phyloP scores from a whole-genome alignment of 2,329 filamentous ascomycete genomes.

The Diaporthe longicolla region DNA sequence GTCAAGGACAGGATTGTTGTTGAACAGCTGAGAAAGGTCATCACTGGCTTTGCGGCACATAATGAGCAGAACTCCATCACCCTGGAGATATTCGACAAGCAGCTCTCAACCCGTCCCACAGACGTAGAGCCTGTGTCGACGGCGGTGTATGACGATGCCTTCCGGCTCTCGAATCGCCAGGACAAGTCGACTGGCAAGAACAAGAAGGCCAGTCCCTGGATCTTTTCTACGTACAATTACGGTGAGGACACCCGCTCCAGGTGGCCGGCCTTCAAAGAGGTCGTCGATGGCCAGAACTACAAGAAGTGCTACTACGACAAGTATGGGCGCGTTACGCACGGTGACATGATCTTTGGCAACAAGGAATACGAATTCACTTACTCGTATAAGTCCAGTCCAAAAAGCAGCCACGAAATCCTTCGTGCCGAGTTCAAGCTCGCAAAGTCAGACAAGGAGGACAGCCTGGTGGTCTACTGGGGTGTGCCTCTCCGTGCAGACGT shows the following conservation, averaged over 20 bases:
- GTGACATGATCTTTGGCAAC: conserved; percentile 48
- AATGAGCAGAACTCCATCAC: conserved; percentile 47
- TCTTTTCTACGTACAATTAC: conserved; percentile 49
- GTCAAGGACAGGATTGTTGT: conserved; percentile 49
- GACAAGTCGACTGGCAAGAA: conserved; percentile 43
- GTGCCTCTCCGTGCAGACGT: conserved; percentile 47
- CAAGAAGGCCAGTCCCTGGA: conserved; percentile 41
- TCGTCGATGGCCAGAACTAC: conserved; percentile 44
- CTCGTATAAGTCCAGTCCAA: conserved; percentile 53
- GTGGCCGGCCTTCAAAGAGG: conserved; percentile 49
- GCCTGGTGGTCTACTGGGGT: conserved; percentile 55
- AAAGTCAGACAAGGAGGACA: conserved; percentile 43
- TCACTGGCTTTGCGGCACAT: conserved; percentile 51
- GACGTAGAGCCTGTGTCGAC: conserved; percentile 46
- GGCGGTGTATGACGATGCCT: conserved; percentile 50
- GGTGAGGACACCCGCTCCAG: conserved; percentile 42
- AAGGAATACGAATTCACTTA: conserved; percentile 53
- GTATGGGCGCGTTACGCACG: conserved; percentile 51
- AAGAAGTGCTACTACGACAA: conserved; percentile 53
- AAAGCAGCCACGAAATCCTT: conserved; percentile 51
- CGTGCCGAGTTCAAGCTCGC: conserved; percentile 50
- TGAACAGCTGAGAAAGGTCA: conserved; percentile 50
- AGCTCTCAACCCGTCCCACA: conserved; percentile 45
- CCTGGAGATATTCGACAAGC: conserved; percentile 50
- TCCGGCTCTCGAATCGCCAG: conserved; percentile 47